Percentiles rank a stretch among this genome's conserved stretches.
These are phyloP conservation scores for Gynandropsis gynandra DNA, from an alignment of 345 rosid species.

Conservation along the genomic window DNA sequence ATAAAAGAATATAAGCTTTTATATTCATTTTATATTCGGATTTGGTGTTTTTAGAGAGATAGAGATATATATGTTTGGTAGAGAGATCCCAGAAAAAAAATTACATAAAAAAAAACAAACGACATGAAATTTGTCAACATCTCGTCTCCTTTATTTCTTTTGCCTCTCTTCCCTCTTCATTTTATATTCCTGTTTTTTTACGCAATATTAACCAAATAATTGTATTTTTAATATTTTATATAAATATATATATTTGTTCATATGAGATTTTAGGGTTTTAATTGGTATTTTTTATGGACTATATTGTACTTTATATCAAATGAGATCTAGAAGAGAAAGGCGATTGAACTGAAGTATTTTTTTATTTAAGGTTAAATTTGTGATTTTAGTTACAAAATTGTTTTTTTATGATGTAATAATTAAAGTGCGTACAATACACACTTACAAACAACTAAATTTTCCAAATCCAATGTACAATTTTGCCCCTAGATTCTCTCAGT, in stretches of 20 bases:
- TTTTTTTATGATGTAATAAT: too few species aligned
- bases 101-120: conserved; percentile 54
- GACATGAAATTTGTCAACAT: conserved; percentile 93
- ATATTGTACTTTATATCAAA: too few species aligned
- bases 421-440: too few species aligned
- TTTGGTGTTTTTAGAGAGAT: conserved; percentile 23
- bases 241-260: too few species aligned
- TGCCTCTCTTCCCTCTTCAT: conserved; percentile 24
- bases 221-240: too few species aligned
- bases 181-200: conserved; percentile 53
- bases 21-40: conserved; percentile 17
- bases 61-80: conserved; percentile 20
- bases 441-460: neutral
- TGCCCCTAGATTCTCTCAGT: conserved; percentile 10
- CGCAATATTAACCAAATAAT: neutral
- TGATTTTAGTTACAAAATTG: conserved; percentile 17
- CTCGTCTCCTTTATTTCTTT: conserved; percentile 44
- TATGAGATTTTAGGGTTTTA: too few species aligned
- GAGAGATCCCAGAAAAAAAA: conserved; percentile 49
- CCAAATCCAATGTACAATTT: neutral
- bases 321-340: too few species aligned
- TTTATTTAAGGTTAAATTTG: too few species aligned
- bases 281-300: too few species aligned
- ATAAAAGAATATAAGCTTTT: conserved; percentile 25
- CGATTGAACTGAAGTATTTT: too few species aligned